Evolutionary conservation across 495 filamentous ascomycete species (phyloP).

Genomic region (Trichoderma orchidacearum): DNA sequence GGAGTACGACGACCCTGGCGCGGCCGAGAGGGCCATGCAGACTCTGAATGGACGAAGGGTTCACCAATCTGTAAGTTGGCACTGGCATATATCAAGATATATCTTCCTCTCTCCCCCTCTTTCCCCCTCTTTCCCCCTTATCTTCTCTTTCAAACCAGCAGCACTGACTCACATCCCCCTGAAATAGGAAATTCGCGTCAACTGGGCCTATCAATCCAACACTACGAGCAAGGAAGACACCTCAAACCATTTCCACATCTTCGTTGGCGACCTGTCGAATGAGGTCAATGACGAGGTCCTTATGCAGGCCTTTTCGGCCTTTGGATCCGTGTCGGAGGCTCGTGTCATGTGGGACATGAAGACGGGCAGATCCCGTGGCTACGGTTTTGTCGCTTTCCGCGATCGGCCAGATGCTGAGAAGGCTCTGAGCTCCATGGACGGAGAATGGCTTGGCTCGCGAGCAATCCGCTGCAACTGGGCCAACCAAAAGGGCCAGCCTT

Average conservation of each 20-base stretch:
- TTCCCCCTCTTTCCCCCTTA: background rate
- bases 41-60: slow-evolving; percentile 91
- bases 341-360: slow-evolving; percentile 99
- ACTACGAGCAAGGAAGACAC: slow-evolving; percentile 92
- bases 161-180: background rate
- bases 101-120: background rate
- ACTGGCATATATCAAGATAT: background rate
- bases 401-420: slow-evolving; percentile 92
- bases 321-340: slow-evolving; percentile 94
- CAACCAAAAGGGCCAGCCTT: slow-evolving; percentile 98
- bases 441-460: slow-evolving; percentile 97
- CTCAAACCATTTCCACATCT: slow-evolving; percentile 97
- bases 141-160: slow-evolving; percentile 1
- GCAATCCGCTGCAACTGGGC: slow-evolving; percentile 99
- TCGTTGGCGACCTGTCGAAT: slow-evolving; percentile 95
- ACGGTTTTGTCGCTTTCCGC: slow-evolving; percentile 96
- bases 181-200: slow-evolving; percentile 89
- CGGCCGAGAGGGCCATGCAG: slow-evolving; percentile 92
- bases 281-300: slow-evolving; percentile 98
- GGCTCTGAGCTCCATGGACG: slow-evolving; percentile 93
- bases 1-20: slow-evolving; percentile 94
- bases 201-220: slow-evolving; percentile 99
- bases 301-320: slow-evolving; percentile 89
- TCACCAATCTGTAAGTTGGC: slow-evolving; percentile 68
- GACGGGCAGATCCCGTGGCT: slow-evolving; percentile 91